Conservation (phyloP, 257 asterid genomes). For the Henckelia pumila region DNA sequence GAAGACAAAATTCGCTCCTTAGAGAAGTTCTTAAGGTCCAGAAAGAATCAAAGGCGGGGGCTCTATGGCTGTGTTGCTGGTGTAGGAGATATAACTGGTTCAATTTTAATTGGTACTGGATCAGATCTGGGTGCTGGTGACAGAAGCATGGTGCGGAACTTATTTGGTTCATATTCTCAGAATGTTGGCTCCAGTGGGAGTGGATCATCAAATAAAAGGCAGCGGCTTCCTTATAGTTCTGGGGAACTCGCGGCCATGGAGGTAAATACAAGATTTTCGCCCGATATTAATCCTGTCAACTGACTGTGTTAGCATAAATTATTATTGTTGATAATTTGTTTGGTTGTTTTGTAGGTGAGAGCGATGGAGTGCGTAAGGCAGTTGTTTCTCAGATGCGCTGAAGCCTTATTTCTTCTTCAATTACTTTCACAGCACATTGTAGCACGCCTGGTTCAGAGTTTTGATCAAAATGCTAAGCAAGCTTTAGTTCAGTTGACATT, state of each 20-base stretch:
- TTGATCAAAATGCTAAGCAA: slow-evolving; percentile 63
- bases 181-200: slow-evolving; percentile 56
- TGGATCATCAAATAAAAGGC: slow-evolving; percentile 70
- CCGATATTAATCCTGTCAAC: slow-evolving; percentile 5
- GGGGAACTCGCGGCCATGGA: slow-evolving; percentile 98
- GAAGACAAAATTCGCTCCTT: slow-evolving; percentile 91
- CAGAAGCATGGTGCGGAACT: slow-evolving; percentile 74
- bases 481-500: slow-evolving; percentile 76
- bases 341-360: slow-evolving; percentile 63
- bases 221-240: slow-evolving; percentile 80
- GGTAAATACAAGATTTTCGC: slow-evolving; percentile 39
- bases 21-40: slow-evolving; percentile 80
- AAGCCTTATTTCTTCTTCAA: slow-evolving; percentile 79
- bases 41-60: slow-evolving; percentile 89
- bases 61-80: slow-evolving; percentile 96
- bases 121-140: slow-evolving; percentile 73
- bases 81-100: slow-evolving; percentile 81
- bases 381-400: slow-evolving; percentile 89
- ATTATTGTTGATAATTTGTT: slow-evolving; percentile 21
- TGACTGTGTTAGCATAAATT: slow-evolving; percentile 24
- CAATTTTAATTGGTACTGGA: slow-evolving; percentile 78
- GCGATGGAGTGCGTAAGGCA: slow-evolving; percentile 97
- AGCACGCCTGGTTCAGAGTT: slow-evolving; percentile 67
- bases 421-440: slow-evolving; percentile 82
- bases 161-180: slow-evolving; percentile 74